A percentile compares a stretch with the other conserved stretches of the same genome.
These are phyloP conservation scores for Polyporus tsugae DNA, from an alignment of 1,284 basidiomycete genomes.

Conservation along the genomic window DNA sequence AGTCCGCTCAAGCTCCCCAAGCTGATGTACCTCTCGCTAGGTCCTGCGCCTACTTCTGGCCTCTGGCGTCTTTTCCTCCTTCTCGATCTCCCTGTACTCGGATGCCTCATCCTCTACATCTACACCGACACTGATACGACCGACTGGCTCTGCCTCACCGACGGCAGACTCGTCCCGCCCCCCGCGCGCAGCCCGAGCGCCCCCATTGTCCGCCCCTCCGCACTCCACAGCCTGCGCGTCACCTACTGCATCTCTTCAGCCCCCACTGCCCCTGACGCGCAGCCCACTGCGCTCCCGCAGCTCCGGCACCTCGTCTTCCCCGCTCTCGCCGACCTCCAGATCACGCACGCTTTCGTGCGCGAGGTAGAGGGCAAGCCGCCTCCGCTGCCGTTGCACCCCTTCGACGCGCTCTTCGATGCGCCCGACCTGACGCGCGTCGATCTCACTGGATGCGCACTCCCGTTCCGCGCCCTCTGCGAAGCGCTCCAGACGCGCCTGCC, in stretches of 20 bases:
- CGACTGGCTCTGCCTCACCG: not conserved
- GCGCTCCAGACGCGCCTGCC: not conserved
- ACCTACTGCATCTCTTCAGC: not conserved
- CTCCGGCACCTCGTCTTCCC: not conserved
- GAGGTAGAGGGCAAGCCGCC: not conserved
- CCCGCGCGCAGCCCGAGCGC: no score
- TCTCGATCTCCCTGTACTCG: not conserved
- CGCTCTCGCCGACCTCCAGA: not conserved
- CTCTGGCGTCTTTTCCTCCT: not conserved
- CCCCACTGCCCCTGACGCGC: not conserved
- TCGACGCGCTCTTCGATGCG: not conserved
- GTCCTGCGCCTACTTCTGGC: not conserved
- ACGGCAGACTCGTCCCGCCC: not conserved
- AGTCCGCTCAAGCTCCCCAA: not conserved
- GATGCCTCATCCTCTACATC: not conserved
- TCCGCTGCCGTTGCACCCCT: not conserved
- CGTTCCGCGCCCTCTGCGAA: not conserved
- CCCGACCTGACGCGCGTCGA: not conserved
- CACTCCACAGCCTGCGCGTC: not conserved
- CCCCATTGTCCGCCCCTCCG: not conserved
- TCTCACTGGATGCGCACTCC: not conserved
- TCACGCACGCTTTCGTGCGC: not conserved
- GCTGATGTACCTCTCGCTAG: not conserved
- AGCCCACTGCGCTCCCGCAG: not conserved
- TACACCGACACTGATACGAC: not conserved